A percentile compares a stretch with the other conserved stretches of the same genome.
Conservation (phyloP, 139 green algal genomes). For the Eudorina sp. region DNA sequence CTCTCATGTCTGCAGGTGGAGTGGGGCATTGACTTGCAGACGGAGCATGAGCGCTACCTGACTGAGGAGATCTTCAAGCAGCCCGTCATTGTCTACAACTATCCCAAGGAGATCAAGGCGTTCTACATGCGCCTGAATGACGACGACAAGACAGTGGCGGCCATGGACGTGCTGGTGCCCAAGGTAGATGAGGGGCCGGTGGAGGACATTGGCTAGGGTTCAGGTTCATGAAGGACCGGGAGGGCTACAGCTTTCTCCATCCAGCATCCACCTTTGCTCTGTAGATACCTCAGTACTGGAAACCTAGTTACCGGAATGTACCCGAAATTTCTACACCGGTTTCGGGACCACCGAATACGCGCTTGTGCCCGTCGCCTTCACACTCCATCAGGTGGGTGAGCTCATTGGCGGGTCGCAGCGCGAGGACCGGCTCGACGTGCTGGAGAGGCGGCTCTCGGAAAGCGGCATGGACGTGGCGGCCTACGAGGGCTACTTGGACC, state of each 20-base stretch:
- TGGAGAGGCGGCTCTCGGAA: conserved; percentile 79
- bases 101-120: conserved; percentile 96
- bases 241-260: too few species aligned
- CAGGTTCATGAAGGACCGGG: too few species aligned
- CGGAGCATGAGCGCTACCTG: conserved; percentile 97
- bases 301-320: too few species aligned
- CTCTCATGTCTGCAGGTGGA: conserved; percentile 74
- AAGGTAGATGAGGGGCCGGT: conserved; percentile 81
- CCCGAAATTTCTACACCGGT: too few species aligned
- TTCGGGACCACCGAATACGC: too few species aligned
- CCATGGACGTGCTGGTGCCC: conserved; percentile 98
- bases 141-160: conserved; percentile 97
- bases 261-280: too few species aligned
- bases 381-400: conserved; percentile 89
- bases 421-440: conserved; percentile 85
- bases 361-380: too few species aligned
- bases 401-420: conserved; percentile 94
- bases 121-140: conserved; percentile 99
- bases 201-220: too few species aligned
- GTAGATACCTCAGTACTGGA: too few species aligned
- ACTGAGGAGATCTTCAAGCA: conserved; percentile 94
- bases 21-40: conserved; percentile 93
- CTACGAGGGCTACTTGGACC: conserved; percentile 96
- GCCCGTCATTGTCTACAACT: conserved; percentile 97
- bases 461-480: conserved; percentile 81